Evolutionary conservation across 2,329 filamentous ascomycete genomes (phyloP).

Genomic region (Penicillium hordei): DNA sequence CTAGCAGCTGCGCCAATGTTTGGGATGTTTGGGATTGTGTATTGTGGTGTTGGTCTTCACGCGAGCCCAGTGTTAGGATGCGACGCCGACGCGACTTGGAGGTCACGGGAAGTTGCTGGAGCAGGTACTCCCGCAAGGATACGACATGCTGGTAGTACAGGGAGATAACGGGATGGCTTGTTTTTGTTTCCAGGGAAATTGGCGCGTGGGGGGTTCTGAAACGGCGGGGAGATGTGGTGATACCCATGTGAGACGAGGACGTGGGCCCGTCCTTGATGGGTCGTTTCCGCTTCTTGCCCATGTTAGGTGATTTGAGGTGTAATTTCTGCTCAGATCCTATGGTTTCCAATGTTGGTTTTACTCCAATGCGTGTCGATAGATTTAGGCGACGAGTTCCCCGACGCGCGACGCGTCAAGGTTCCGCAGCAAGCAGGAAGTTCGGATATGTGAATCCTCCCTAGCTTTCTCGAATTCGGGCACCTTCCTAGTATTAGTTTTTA

Average conservation of each 20-base stretch:
- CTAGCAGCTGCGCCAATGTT: conserved; percentile 60
- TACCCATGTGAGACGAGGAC: conserved; percentile 26
- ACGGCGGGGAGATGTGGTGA: conserved; percentile 22
- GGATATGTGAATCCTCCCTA: background rate
- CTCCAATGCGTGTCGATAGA: background rate
- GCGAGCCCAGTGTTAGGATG: conserved; percentile 36
- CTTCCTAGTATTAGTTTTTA: background rate
- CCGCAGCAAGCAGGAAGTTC: background rate
- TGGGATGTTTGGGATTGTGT: conserved; percentile 7
- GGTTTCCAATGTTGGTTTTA: background rate
- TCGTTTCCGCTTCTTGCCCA: conserved; percentile 48
- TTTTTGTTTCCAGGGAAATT: conserved; percentile 13
- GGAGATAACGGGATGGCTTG: conserved; percentile 62
- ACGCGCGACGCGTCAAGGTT: conserved; percentile 10
- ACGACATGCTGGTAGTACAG: conserved; percentile 66
- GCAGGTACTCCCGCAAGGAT: conserved; percentile 69
- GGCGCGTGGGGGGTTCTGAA: conserved; percentile 17
- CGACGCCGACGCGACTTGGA: conserved; percentile 58
- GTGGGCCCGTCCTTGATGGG: conserved; percentile 27
- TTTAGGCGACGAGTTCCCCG: background rate
- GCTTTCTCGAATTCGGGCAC: too few species aligned
- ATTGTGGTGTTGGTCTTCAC: conserved; percentile 2
- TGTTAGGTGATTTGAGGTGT: conserved; percentile 16
- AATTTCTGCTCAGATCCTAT: background rate
- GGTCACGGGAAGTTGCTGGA: conserved; percentile 63